Percentiles rank a stretch among this genome's conserved stretches.
Conservation (phyloP, 169 alveolate genomes). For the Plasmodium yoelii region DNA sequence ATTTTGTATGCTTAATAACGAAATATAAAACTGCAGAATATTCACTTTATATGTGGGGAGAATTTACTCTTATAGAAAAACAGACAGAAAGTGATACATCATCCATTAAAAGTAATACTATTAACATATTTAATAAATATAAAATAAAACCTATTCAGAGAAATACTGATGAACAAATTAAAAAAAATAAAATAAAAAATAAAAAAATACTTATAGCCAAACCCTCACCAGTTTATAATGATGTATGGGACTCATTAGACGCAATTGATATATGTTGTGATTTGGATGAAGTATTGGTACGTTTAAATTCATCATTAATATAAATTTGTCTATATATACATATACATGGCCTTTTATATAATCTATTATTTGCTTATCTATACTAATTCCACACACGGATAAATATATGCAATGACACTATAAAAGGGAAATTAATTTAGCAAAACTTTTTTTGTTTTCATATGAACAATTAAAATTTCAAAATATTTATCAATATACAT, state of each 20-base stretch:
- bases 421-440: too few species aligned
- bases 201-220: slow-evolving; percentile 58
- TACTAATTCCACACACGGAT: too few species aligned
- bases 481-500: too few species aligned
- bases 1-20: slow-evolving; percentile 65
- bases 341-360: too few species aligned
- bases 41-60: slow-evolving; percentile 74
- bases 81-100: slow-evolving; percentile 18
- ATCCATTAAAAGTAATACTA: background rate
- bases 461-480: too few species aligned
- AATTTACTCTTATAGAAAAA: slow-evolving; percentile 55
- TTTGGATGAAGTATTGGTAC: slow-evolving; percentile 70
- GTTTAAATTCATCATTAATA: background rate
- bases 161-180: slow-evolving; percentile 6
- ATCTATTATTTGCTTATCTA: too few species aligned
- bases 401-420: too few species aligned
- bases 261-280: slow-evolving; percentile 72
- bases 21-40: slow-evolving; percentile 26
- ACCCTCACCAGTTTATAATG: slow-evolving; percentile 64
- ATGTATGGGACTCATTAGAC: slow-evolving; percentile 37
- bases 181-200: background rate
- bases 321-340: too few species aligned
- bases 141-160: slow-evolving; percentile 28
- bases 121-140: slow-evolving; percentile 45
- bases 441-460: too few species aligned